Base-by-base conservation (phyloP, 129 eudicot genomes). In the Saposhnikovia divaricata region DNA sequence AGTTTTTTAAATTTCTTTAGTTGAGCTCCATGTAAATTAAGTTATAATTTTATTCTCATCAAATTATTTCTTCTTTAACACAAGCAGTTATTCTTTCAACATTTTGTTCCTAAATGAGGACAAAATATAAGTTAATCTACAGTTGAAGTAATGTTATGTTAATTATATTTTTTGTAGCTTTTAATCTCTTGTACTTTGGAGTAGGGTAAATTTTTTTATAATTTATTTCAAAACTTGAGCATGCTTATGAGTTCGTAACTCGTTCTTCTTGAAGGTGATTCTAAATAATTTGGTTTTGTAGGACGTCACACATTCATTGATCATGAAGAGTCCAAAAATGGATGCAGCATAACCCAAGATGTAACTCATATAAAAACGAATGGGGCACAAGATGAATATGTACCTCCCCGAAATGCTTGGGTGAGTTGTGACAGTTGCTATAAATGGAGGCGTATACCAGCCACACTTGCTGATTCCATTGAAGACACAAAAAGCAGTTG, bases 391-490 rank as follows among this genome's bases (percentile, higher is more conserved):
- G 79, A 87, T 63, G 82, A 83, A 71, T 79, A 25, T 74, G 79
- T 65, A 72, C 81, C 80, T 11, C 84, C 86, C 19, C 82, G 83
- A 47, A 91, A 81, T 87, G 98, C 98, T 43, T 95, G 98, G 98
- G 98, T 95, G 82, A 86, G 89, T 81, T 95, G 97, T 89, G 98
- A 95, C 53, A 85, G 86, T 82, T 95, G 98, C 84, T 77, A 80
- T 76, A 95, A 95, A 84, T 95, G 98, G 97, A 89, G 98, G 81
- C 89, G 97, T 76, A 95, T 95, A 85, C 82, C 97, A 55, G 94
- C 91, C 82, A 63, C 78, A 27, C 97, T 95, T 83, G 97, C 97
- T n/a, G 98, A 95, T 89, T 78, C 84, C 63, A 92, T 95, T 63
- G 91, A 86, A 57, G 90, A 83, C 78, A 87, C 91, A 77, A 87